Conservation (phyloP, 2,329 filamentous ascomycete genomes). For the Davidsoniella virescens region DNA sequence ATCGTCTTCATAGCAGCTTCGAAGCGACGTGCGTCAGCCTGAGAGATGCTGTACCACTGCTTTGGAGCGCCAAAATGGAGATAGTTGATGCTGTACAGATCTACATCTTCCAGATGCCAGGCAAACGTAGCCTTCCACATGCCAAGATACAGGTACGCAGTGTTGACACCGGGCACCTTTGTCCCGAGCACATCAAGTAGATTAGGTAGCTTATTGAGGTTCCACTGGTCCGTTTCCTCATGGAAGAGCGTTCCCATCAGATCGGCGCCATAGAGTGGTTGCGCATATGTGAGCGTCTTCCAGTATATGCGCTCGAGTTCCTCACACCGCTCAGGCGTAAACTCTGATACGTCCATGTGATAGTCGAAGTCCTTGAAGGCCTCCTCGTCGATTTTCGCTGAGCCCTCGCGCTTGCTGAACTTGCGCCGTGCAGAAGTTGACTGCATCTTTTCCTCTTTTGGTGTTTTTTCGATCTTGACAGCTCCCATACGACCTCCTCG, state of each 20-base stretch:
- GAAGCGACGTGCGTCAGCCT: conserved; percentile 82
- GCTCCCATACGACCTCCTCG: conserved; percentile 32
- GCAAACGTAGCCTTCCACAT: conserved; percentile 99
- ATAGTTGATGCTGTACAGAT: conserved; percentile 99
- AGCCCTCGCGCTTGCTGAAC: conserved; percentile 63
- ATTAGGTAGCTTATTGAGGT: conserved; percentile 86
- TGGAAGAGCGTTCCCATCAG: conserved; percentile 92
- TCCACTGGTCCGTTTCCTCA: conserved; percentile 72
- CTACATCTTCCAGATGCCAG: conserved; percentile 96
- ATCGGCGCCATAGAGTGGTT: conserved; percentile 89
- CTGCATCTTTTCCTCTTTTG: conserved; percentile 42
- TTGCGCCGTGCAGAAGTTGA: conserved; percentile 78
- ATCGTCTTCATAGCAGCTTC: conserved; percentile 90
- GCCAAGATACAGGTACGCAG: conserved; percentile 88
- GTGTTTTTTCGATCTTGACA: not conserved
- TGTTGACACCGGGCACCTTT: conserved; percentile 95
- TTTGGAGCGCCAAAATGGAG: conserved; percentile 97
- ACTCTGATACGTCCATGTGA: conserved; percentile 72
- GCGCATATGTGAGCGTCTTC: conserved; percentile 91
- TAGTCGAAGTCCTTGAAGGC: conserved; percentile 89
- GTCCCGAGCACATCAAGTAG: conserved; percentile 85
- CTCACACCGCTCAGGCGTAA: conserved; percentile 77
- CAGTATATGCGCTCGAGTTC: conserved; percentile 92
- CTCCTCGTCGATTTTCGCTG: conserved; percentile 70
- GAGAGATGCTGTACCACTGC: conserved; percentile 98